phyloP scores from a whole-genome alignment of 2,329 filamentous ascomycete species.

The Monilinia fructicola region DNA sequence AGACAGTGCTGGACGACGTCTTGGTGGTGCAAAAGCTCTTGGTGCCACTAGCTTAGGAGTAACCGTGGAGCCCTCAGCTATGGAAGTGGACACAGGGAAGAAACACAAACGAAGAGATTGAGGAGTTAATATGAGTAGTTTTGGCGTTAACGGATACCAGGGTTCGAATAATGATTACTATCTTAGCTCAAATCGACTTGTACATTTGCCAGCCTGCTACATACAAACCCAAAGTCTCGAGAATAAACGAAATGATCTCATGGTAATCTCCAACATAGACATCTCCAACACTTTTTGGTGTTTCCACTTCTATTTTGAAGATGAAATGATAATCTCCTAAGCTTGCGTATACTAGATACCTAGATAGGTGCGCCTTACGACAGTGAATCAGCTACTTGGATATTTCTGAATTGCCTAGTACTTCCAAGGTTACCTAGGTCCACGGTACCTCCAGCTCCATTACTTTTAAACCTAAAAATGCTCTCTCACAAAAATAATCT shows the following conservation, averaged over 20 bases:
- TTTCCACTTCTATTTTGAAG: too few species aligned
- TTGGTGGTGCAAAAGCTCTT: slow-evolving; percentile 37
- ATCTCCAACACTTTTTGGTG: too few species aligned
- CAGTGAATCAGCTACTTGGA: too few species aligned
- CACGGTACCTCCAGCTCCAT: too few species aligned
- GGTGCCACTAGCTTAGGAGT: slow-evolving; percentile 40
- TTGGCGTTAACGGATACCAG: slow-evolving; percentile 23
- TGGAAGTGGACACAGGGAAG: slow-evolving; percentile 19
- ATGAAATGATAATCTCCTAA: too few species aligned
- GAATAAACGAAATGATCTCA: not conserved
- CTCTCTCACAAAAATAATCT: not conserved
- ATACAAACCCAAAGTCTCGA: not conserved
- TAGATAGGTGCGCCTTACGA: too few species aligned
- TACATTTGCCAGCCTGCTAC: not conserved
- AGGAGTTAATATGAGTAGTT: not conserved
- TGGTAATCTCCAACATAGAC: too few species aligned
- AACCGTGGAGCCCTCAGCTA: slow-evolving; percentile 32
- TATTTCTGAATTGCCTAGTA: too few species aligned
- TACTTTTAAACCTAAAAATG: too few species aligned
- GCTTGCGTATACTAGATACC: too few species aligned
- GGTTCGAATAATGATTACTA: slow-evolving; percentile 19
- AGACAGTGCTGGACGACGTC: slow-evolving; percentile 45
- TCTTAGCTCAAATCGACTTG: not conserved
- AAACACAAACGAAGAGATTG: slow-evolving; percentile 21
- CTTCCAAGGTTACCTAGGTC: too few species aligned